These are phyloP conservation scores for Arthrobotrys sphaeroides DNA, from an alignment of 2,329 filamentous ascomycete species.

Conservation along the genomic window DNA sequence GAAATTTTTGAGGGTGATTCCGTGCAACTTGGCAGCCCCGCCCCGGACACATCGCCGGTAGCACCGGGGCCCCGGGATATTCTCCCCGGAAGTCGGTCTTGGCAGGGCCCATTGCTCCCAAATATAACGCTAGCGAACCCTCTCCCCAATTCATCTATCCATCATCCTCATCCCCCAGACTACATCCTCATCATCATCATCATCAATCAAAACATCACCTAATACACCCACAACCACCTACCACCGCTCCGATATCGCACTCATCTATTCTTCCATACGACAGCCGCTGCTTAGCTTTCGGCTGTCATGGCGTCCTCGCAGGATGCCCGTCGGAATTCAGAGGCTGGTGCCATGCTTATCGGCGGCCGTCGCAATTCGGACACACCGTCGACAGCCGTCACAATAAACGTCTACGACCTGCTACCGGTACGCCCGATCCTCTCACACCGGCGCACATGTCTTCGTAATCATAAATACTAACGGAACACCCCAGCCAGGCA, in stretches of 20 bases:
- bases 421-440: constrained; percentile 68
- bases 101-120: no score
- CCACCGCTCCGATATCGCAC: background rate
- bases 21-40: constrained; percentile 21
- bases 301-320: constrained; percentile 60
- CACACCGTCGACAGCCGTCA: constrained; percentile 76
- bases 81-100: background rate
- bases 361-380: constrained; percentile 60
- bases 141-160: background rate
- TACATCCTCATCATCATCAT: background rate
- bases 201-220: background rate
- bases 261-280: background rate
- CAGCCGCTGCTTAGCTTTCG: no score
- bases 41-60: background rate
- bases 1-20: constrained; percentile 28
- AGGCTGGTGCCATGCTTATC: constrained; percentile 62
- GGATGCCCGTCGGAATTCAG: constrained; percentile 58
- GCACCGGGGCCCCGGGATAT: background rate
- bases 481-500: constrained; percentile 77
- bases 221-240: background rate
- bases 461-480: no score
- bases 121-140: no score
- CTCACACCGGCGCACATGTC: no score
- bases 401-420: constrained; percentile 81
- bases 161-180: background rate